Base-by-base conservation (phyloP, 306 rosid genomes). In the Acacia acuminata region DNA sequence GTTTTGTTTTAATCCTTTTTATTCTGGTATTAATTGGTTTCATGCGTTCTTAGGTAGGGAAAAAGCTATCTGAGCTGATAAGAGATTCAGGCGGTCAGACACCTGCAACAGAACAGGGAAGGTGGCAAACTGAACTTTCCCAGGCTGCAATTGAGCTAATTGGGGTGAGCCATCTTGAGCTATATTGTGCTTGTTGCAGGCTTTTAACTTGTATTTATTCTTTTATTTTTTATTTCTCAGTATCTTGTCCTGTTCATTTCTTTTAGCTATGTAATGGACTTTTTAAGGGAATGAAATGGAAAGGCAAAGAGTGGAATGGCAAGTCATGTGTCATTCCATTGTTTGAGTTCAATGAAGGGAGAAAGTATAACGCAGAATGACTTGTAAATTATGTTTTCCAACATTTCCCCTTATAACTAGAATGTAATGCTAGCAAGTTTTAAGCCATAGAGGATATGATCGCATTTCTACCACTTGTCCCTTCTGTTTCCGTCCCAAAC, bases 51-150 rank as follows among this genome's bases (percentile, higher is more conserved):
- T 86, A 96, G 99, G 98, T 96, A 73, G 99, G 99, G 79, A 96
- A 94, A 84, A 96, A 91, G 88, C 87, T 96, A 10, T 94, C 99
- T 8, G 99, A 96, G 79, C 88, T 96, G 63, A 94, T 96, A 81
- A 90, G 98, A 66, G 99, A 96, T 87, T 89, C 99, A 63, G 93
- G 99, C 66, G 87, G 93, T 87, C 98, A 93, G 73, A 88, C 91
- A 48, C 70, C 65, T 44, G 99, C 93, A 85, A 89, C 91, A 45
- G 99, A 94, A 79, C 98, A 92, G 89, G 98, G 95, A 74, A 89
- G 99, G 90, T 96, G 99, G 99, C 99, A 96, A 75, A 88, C 92
- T 76, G 99, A 96, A 85, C 98, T 96, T 87, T 94, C 97, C 69
- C 98, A 96, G 90, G 98, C 96, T 66, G 99, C 97, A 19, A 96